Evolutionary conservation across 805 yeast genomes (phyloP).

Genomic region (Myxozyma melibiosi): DNA sequence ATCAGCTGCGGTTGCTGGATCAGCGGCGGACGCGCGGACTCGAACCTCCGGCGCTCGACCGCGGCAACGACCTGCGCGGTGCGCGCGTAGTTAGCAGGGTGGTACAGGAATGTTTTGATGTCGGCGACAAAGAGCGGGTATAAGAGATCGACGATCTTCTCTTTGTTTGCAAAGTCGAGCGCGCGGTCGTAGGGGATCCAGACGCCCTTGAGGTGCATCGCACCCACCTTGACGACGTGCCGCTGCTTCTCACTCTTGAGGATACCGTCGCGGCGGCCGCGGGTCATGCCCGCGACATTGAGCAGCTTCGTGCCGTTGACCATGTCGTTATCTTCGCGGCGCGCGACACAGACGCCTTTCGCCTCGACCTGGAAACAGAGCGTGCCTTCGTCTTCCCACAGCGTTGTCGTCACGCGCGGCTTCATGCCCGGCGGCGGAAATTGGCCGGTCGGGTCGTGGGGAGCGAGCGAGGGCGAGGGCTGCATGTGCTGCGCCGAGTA

Average conservation of each 20-base stretch:
- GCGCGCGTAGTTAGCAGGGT: conserved; percentile 41
- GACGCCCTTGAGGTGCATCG: conserved; percentile 86
- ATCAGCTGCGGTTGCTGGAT: conserved; percentile 21
- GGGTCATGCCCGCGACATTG: conserved; percentile 83
- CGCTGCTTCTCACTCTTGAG: conserved; percentile 74
- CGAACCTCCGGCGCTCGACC: conserved; percentile 38
- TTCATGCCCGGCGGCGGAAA: conserved; percentile 39
- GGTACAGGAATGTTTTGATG: conserved; percentile 51
- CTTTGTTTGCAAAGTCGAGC: conserved; percentile 74
- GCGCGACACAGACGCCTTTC: conserved; percentile 73
- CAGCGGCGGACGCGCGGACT: conserved; percentile 10
- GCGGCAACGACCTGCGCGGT: conserved; percentile 43
- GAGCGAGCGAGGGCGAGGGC: not conserved
- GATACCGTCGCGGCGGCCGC: conserved; percentile 88
- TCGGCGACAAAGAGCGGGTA: conserved; percentile 77
- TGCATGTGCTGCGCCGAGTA: conserved; percentile 30
- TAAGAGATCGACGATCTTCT: conserved; percentile 68
- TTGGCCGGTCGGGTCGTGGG: conserved; percentile 39
- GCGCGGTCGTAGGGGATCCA: conserved; percentile 91
- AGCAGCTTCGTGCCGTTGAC: conserved; percentile 82
- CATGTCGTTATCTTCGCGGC: conserved; percentile 87
- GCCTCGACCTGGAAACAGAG: conserved; percentile 84
- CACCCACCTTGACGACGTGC: conserved; percentile 82
- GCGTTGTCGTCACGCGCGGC: conserved; percentile 72
- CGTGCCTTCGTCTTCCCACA: conserved; percentile 89